A percentile compares a stretch with the other conserved stretches of the same genome.
Evolutionary conservation across 2,329 filamentous ascomycete species (phyloP).

Genomic region (Curvularia lunata): DNA sequence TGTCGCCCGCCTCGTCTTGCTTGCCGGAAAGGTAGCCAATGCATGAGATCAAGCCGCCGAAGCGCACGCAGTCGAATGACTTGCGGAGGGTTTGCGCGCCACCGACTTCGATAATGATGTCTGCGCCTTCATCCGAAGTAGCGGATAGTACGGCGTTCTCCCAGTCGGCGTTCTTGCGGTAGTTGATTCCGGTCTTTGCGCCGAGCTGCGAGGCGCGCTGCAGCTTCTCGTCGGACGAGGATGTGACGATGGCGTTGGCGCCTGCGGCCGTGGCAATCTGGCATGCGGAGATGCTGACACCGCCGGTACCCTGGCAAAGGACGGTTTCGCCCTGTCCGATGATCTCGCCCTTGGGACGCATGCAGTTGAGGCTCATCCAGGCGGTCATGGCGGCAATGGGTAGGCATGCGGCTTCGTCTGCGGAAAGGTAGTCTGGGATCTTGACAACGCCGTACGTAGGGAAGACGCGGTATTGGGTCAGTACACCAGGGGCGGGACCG

Average conservation of each 20-base stretch:
- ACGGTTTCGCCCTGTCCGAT: conserved; percentile 51
- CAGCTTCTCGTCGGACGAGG: conserved; percentile 62
- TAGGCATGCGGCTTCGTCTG: conserved; percentile 66
- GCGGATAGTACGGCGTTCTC: conserved; percentile 61
- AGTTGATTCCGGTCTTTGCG: conserved; percentile 67
- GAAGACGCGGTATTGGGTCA: conserved; percentile 67
- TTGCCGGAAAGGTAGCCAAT: conserved; percentile 59
- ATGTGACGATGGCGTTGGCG: conserved; percentile 62
- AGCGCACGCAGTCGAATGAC: conserved; percentile 52
- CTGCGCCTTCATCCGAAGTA: conserved; percentile 51
- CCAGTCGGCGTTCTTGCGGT: conserved; percentile 65
- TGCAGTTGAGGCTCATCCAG: conserved; percentile 69
- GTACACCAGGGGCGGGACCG: conserved; percentile 63
- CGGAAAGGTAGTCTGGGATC: conserved; percentile 62
- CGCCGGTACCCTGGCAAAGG: conserved; percentile 54
- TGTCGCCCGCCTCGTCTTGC: conserved; percentile 61
- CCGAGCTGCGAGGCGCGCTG: conserved; percentile 62
- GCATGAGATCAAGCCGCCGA: conserved; percentile 51
- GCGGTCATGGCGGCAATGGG: conserved; percentile 69
- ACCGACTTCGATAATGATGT: conserved; percentile 61
- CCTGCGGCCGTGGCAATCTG: conserved; percentile 54
- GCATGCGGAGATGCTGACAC: conserved; percentile 51
- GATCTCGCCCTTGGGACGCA: conserved; percentile 61
- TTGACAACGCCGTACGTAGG: conserved; percentile 62
- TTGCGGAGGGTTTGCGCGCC: conserved; percentile 58